Evolutionary conservation across 2,329 filamentous ascomycete genomes (phyloP).

Genomic region (Epichloe amarillans): DNA sequence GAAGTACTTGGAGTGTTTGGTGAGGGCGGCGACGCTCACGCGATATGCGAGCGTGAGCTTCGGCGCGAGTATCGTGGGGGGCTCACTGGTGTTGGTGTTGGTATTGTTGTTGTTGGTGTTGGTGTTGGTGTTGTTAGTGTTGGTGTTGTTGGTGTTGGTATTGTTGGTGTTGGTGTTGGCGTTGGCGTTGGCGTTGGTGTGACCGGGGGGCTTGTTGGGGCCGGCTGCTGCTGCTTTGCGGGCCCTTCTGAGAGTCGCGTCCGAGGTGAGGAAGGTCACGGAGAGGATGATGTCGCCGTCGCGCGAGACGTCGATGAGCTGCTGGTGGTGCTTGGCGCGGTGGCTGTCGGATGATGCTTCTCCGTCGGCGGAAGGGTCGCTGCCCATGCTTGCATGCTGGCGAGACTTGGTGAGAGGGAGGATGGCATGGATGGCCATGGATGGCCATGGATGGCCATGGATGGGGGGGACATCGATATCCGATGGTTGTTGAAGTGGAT

Average conservation of each 20-base stretch:
- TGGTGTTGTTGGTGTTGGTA: background rate
- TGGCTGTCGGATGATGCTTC: conserved; percentile 1
- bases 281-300: conserved; percentile 54
- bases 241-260: conserved; percentile 32
- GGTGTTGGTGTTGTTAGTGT: too few relatives aligned
- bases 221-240: conserved; percentile 23
- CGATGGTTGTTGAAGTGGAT: too few relatives aligned
- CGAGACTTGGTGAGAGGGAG: background rate
- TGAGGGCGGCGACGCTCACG: conserved; percentile 43
- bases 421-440: conserved; percentile 1
- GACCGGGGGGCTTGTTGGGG: conserved; percentile 18
- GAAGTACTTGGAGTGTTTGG: conserved; percentile 56
- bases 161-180: background rate
- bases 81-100: conserved; percentile 2
- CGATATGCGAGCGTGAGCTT: conserved; percentile 39
- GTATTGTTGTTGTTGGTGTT: background rate
- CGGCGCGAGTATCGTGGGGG: conserved; percentile 18
- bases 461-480: too few relatives aligned
- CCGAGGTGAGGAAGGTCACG: conserved; percentile 49
- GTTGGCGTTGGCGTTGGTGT: background rate
- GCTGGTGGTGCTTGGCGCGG: conserved; percentile 6
- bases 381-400: background rate
- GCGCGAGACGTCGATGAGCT: conserved; percentile 36
- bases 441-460: background rate
- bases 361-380: conserved; percentile 5